A percentile compares a stretch with the other conserved stretches of the same genome.
phyloP scores from a whole-genome alignment of 352 stramenopile species.

The Phytophthora aleatoria region DNA sequence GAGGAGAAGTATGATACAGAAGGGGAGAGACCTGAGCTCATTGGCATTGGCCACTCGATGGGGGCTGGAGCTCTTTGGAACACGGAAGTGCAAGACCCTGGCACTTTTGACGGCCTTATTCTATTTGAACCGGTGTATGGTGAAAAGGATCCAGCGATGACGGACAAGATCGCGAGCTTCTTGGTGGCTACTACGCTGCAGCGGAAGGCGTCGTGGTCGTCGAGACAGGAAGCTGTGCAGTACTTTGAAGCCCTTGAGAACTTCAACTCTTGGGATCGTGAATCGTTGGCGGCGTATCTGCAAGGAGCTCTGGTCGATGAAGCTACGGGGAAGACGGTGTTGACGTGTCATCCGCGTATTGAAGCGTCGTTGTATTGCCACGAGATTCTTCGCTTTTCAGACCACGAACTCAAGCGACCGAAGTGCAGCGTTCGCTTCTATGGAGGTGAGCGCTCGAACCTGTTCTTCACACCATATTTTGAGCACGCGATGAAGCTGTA shows the following conservation, averaged over 20 bases:
- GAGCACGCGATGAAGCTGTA: conserved; percentile 20
- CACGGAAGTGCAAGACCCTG: conserved; percentile 36
- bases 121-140: conserved; percentile 54
- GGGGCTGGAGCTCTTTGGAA: conserved; percentile 44
- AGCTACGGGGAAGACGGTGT: conserved; percentile 24
- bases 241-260: conserved; percentile 33
- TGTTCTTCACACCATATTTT: conserved; percentile 38
- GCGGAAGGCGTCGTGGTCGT: conserved; percentile 35
- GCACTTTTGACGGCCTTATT: conserved; percentile 48
- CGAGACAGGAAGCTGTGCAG: conserved; percentile 15
- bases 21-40: conserved; percentile 9
- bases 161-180: conserved; percentile 32
- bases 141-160: conserved; percentile 6
- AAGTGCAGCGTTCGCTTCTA: conserved; percentile 45
- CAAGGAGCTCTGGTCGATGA: conserved; percentile 37
- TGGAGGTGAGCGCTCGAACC: conserved; percentile 34
- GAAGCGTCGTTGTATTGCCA: conserved; percentile 49
- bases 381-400: conserved; percentile 29
- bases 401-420: conserved; percentile 35
- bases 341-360: conserved; percentile 45
- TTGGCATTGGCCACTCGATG: conserved; percentile 46
- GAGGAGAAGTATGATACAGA: conserved; percentile 3
- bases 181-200: conserved; percentile 39
- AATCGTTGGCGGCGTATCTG: conserved; percentile 38
- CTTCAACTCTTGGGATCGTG: conserved; percentile 43